Evolutionary conservation across 257 asterid species (phyloP), one percentile per base, ranked within the genome.

Genomic region (Capsicum rhomboideum): DNA sequence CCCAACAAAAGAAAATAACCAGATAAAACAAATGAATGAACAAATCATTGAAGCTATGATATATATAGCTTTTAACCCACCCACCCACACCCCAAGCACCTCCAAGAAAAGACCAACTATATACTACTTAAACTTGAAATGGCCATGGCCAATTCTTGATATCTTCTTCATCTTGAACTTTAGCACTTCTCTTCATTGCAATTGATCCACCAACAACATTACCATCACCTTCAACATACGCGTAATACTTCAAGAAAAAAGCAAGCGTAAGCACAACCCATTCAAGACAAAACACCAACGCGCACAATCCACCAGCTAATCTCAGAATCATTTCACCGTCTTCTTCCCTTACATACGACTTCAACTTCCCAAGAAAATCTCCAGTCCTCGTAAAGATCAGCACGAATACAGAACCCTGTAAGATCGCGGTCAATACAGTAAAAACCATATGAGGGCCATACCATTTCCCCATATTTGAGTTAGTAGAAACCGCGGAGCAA

Each of bases 71-170:
- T 50, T 26, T 17, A 18, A 0, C 0, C 14, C 18, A 46, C 3
- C 16, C 50, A 17, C 14, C 26, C 13, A 21, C 78, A 4, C 11
- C 13, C 6, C n/a, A 26, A 23, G 11, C 52, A 9, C 6, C 31
- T 10, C 53, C 20, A 42, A 1, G 7, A 44, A 44, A 42, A 13
- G 18, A 0, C 6, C 40, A 34, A 34, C 4, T 34, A 34, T 5
- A 34, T 34, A 34, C 21, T 3, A 17, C 20, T 83, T 83, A 91
- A 59, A 95, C 98, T 90, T 90, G 95, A 54, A 89, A 90, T 26
- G 98, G 99, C 97, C 95, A 94, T 37, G 99, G 98, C 97, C 92
- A 93, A 61, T 85, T 91, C 92, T 95, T 95, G 90, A 94, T 71
- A 85, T 95, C 97, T 56, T 92, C 97, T 3, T 93, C 97, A 83